Evolutionary conservation across 179 eudicot species (phyloP), one percentile per base, ranked within the genome.

Genomic region (Carnegiea gigantea): DNA sequence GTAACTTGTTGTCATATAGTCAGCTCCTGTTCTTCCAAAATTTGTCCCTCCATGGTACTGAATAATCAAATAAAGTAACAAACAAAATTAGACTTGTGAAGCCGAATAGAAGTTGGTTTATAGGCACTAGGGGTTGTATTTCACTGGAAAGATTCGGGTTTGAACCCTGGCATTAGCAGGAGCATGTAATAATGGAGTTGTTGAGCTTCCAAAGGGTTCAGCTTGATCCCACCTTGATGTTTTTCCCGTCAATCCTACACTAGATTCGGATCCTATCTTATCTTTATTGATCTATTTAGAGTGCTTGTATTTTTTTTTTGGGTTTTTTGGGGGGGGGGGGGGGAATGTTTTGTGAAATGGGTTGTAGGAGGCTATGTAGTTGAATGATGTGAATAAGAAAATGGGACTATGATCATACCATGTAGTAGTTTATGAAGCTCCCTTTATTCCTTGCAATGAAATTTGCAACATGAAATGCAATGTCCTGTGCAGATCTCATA

Each of bases 41-140:
- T 93, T 93, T 21, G 97, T 93, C 80, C 97, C 97, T 74, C 97
- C 97, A 62, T 93, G 94, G 81, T 91, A 93, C 97, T 92, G 84
- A 17, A 53, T 15, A 4, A 49, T 3, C 23, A 49, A 53, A 24
- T 21, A 13, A 17, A 28, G 21, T 17, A 33, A 76, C 11, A 6
- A 53, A 30, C 9, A 40, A 28, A 23, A 67, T 10, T 67, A 28
- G 40, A 26, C 40, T 67, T 67, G 72, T 67, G 72, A 67, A 28
- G 18, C 40, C 9, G 40, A 67, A 26, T 2, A 67, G 40, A 26
- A 26, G 30, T n/a, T 23, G 28, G 68, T 62, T 23, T 5, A 11
- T 62, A 21, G 68, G 14, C 33, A 7, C 3, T 62, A n/a, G 68
- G 68, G 44, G 12, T 62, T 62, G 68, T 24, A 9, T 62, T 23